Base-by-base conservation (phyloP, 331 rosid species). In the Quercus lobata region DNA sequence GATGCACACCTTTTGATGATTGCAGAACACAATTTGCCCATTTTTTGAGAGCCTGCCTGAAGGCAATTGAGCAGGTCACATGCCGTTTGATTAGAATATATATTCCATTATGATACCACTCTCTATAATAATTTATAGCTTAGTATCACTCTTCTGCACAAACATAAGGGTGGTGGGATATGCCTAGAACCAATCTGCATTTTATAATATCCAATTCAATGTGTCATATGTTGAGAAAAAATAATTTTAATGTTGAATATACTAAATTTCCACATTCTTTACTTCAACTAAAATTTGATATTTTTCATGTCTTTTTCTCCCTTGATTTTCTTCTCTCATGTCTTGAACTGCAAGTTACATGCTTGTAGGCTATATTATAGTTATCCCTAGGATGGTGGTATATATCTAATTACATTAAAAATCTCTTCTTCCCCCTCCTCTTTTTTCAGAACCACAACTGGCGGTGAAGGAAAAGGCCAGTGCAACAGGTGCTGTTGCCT, bases 391-490 rank as follows among this genome's bases (percentile, higher is more conserved):
- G 65, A 30, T 63, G 37, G 18, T 66, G 75, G 27, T 60, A 80
- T 78, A 32, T 34, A 18, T 22, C 53, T 21, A 72, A 24, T 77
- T 1, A 17, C 17, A 49, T 55, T 73, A 46, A 58, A 68, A 57
- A 46, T 65, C 72, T 74, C 60, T 69, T 69, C n/a, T 12, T 76
- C 46, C 65, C 46, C 27, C 49, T 53, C 81, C 76, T 79, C 41
- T 7, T 65, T 27, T 69, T 73, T 69, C 82, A 92, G 96, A 87
- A 71, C 87, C 96, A 78, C 86, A 82, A 73, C 69, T 82, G 57
- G 69, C 86, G 24, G 80, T 70, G 14, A 85, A 61, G 88, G 88
- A 84, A 52, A 86, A 81, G 76, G 58, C 79, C 76, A 69, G 69
- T 84, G 77, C 62, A 62, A 54, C 35, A 25, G 86, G 75, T 63